phyloP scores from a whole-genome alignment of 2,329 filamentous ascomycete species.

The Xylariaceae sp. region DNA sequence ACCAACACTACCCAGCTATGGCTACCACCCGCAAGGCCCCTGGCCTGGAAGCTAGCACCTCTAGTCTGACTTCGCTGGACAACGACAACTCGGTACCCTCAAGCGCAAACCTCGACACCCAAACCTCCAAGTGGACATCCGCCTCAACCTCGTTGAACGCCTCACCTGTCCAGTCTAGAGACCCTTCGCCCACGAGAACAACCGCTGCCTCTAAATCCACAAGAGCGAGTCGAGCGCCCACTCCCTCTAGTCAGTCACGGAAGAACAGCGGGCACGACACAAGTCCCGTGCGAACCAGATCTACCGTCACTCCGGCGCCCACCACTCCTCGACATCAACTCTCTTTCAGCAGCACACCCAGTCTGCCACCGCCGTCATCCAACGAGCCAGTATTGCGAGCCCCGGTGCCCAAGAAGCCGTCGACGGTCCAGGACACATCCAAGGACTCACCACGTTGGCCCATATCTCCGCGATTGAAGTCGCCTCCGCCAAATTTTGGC shows the following conservation, averaged over 20 bases:
- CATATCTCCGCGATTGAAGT: slow-evolving; percentile 72
- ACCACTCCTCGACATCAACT: slow-evolving; percentile 62
- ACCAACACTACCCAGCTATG: slow-evolving; percentile 17
- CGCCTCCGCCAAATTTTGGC: slow-evolving; percentile 63
- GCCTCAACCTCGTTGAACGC: slow-evolving; percentile 31
- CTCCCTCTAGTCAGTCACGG: slow-evolving; percentile 50
- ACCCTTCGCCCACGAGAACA: slow-evolving; percentile 29
- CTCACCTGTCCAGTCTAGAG: slow-evolving; percentile 32
- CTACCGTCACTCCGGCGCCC: slow-evolving; percentile 57
- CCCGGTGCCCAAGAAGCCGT: slow-evolving; percentile 62
- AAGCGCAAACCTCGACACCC: slow-evolving; percentile 32
- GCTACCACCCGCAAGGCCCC: slow-evolving; percentile 23
- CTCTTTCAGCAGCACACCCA: slow-evolving; percentile 65
- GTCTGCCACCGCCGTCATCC: slow-evolving; percentile 54
- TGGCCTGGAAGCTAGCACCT: slow-evolving; percentile 32
- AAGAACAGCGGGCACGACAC: slow-evolving; percentile 64
- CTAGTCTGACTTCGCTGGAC: slow-evolving; percentile 32
- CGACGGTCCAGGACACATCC: slow-evolving; percentile 44
- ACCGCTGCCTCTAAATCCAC: slow-evolving; percentile 18
- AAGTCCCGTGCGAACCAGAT: slow-evolving; percentile 56
- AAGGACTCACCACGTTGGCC: slow-evolving; percentile 69
- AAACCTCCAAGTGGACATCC: slow-evolving; percentile 33
- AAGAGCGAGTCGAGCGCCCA: slow-evolving; percentile 29
- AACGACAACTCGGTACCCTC: slow-evolving; percentile 33
- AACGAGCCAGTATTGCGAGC: slow-evolving; percentile 62